Evolutionary conservation across 2,329 filamentous ascomycete species (phyloP).

Genomic region (Amauroascus niger): DNA sequence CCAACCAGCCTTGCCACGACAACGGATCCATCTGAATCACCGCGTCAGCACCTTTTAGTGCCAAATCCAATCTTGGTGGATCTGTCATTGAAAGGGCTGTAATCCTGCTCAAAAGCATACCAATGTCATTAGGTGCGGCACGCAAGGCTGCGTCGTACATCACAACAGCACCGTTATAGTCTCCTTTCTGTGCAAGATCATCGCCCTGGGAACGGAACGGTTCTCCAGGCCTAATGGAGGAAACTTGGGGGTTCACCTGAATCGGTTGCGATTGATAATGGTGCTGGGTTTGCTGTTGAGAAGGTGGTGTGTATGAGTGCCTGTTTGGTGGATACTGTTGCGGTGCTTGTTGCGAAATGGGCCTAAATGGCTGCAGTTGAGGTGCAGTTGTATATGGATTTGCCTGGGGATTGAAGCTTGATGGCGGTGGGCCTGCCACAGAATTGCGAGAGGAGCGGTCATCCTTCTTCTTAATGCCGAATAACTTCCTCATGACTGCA

Average conservation of each 20-base stretch:
- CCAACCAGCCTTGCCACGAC: slow-evolving; percentile 10
- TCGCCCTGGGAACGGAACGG: slow-evolving; percentile 9
- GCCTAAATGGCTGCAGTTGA: not conserved
- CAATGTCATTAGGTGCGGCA: slow-evolving; percentile 1
- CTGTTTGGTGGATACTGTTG: not conserved
- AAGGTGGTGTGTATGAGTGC: not conserved
- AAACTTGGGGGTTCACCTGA: not conserved
- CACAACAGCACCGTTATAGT: slow-evolving; percentile 9
- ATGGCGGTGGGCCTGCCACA: not conserved
- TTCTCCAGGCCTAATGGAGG: not conserved
- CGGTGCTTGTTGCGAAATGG: not conserved
- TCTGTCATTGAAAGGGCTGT: slow-evolving; percentile 62
- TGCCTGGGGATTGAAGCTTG: not conserved
- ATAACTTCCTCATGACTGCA: slow-evolving; percentile 3
- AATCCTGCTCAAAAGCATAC: slow-evolving; percentile 5
- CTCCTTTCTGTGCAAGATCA: slow-evolving; percentile 3
- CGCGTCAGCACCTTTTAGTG: slow-evolving; percentile 7
- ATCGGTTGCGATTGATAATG: not conserved
- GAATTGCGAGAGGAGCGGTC: not conserved
- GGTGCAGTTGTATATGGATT: not conserved
- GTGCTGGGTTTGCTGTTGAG: not conserved
- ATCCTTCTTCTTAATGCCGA: slow-evolving; percentile 5
- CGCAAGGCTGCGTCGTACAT: slow-evolving; percentile 9
- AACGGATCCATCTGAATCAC: slow-evolving; percentile 2
- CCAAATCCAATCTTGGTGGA: slow-evolving; percentile 58